Percentiles rank a stretch among this genome's conserved stretches.
These are phyloP conservation scores for Penicillium daleae DNA, from an alignment of 495 filamentous ascomycete species.

Conservation along the genomic window DNA sequence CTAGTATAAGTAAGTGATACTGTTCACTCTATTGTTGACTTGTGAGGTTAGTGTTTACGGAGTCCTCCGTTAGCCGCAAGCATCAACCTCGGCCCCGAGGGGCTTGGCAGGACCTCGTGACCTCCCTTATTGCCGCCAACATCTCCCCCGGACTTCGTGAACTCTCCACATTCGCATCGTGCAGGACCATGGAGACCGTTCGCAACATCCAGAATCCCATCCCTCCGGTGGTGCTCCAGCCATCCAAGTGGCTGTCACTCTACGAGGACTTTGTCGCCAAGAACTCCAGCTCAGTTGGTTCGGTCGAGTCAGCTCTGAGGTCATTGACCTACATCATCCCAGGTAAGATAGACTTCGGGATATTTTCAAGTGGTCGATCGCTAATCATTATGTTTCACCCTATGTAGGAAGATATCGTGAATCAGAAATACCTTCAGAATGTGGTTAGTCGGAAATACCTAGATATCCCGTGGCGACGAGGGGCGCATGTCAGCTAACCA, in stretches of 20 bases:
- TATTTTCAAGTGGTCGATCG: background rate
- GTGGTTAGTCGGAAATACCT: constrained; percentile 48
- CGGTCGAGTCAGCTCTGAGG: constrained; percentile 90
- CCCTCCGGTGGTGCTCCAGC: constrained; percentile 50
- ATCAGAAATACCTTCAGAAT: constrained; percentile 92
- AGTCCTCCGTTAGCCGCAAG: constrained; percentile 12
- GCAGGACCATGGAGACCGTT: constrained; percentile 40
- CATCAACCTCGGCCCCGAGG: constrained; percentile 26
- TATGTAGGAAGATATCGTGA: constrained; percentile 82
- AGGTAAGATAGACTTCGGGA: constrained; percentile 49
- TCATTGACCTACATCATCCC: constrained; percentile 95
- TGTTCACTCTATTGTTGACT: too few relatives aligned
- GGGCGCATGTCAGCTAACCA: constrained; percentile 7
- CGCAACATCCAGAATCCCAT: constrained; percentile 35
- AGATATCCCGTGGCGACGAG: constrained; percentile 6
- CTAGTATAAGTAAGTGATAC: too few relatives aligned
- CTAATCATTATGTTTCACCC: background rate
- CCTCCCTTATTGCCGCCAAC: constrained; percentile 17
- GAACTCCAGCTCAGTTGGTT: constrained; percentile 86
- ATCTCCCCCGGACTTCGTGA: constrained; percentile 12
- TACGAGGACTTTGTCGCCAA: constrained; percentile 94
- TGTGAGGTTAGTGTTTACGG: background rate
- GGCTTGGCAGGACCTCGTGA: constrained; percentile 29
- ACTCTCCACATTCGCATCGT: constrained; percentile 15
- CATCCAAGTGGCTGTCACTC: constrained; percentile 74